Evolutionary conservation across 768 basidiomycete species (phyloP).

Genomic region (Boletus sensibilis): DNA sequence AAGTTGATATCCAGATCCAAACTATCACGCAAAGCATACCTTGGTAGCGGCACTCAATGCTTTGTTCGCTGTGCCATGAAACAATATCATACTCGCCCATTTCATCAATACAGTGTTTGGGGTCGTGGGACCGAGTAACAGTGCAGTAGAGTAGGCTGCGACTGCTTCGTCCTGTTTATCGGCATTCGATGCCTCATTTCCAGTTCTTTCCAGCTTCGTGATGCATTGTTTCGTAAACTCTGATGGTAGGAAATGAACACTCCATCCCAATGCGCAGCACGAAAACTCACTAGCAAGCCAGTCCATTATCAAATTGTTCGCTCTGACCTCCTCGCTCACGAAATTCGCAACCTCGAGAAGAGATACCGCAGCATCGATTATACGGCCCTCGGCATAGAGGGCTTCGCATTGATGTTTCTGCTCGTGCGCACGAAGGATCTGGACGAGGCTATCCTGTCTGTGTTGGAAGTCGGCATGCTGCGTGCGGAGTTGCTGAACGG

Average conservation of each 20-base stretch:
- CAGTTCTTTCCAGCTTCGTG: background rate
- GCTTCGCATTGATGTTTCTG: conserved; percentile 7
- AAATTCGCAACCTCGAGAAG: background rate
- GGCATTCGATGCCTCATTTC: background rate
- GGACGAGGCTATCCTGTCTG: background rate
- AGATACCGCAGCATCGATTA: background rate
- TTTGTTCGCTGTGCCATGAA: background rate
- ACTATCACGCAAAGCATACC: background rate
- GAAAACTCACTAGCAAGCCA: conserved; percentile 7
- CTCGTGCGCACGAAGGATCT: background rate
- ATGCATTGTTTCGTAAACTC: conserved; percentile 4
- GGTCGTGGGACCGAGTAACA: background rate
- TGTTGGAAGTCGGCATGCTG: background rate
- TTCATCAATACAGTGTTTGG: background rate
- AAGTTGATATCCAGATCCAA: background rate
- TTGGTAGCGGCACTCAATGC: background rate
- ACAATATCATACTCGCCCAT: background rate
- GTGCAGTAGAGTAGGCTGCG: background rate
- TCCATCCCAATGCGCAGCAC: rapidly evolving
- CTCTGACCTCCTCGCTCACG: background rate
- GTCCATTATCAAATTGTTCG: background rate
- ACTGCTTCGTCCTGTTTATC: background rate
- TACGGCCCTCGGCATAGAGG: background rate
- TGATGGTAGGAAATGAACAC: background rate
- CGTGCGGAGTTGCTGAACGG: background rate